phyloP scores from a whole-genome alignment of 768 basidiomycete genomes.

The Mycena maculata region DNA sequence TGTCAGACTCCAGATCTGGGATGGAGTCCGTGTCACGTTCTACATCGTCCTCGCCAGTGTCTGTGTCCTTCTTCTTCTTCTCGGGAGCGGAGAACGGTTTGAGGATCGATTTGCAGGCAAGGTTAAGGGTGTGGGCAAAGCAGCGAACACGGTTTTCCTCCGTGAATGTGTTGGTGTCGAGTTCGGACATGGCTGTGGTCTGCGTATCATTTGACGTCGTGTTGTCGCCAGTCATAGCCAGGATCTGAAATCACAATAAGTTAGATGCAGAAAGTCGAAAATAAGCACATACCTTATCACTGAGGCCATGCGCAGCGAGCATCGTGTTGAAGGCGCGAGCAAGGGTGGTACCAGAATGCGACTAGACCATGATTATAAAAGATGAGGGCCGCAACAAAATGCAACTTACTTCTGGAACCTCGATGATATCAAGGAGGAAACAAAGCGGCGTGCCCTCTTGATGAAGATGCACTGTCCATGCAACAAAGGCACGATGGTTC shows the following conservation, averaged over 20 bases:
- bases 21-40: too few relatives aligned
- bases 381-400: not conserved
- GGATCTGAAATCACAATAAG: conserved; percentile 7
- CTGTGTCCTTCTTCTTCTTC: conserved; percentile 12
- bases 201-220: conserved; percentile 26
- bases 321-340: conserved; percentile 47
- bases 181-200: not conserved
- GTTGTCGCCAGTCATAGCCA: conserved; percentile 27
- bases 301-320: conserved; percentile 49
- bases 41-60: not conserved
- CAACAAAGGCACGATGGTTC: too few relatives aligned
- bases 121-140: conserved; percentile 28
- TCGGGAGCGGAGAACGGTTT: conserved; percentile 10
- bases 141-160: conserved; percentile 15
- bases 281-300: conserved; percentile 45
- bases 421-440: conserved; percentile 51
- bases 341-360: conserved; percentile 49
- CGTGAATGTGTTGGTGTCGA: conserved; percentile 9
- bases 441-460: conserved; percentile 40
- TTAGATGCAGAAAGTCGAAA: not conserved
- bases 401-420: conserved; percentile 43
- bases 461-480: too few relatives aligned
- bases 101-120: conserved; percentile 22
- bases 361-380: conserved; percentile 22
- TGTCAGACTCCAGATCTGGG: too few relatives aligned